Percentiles rank a stretch among this genome's conserved stretches.
Evolutionary conservation across 2,329 filamentous ascomycete species (phyloP).

Genomic region (Sporothrix luriei): DNA sequence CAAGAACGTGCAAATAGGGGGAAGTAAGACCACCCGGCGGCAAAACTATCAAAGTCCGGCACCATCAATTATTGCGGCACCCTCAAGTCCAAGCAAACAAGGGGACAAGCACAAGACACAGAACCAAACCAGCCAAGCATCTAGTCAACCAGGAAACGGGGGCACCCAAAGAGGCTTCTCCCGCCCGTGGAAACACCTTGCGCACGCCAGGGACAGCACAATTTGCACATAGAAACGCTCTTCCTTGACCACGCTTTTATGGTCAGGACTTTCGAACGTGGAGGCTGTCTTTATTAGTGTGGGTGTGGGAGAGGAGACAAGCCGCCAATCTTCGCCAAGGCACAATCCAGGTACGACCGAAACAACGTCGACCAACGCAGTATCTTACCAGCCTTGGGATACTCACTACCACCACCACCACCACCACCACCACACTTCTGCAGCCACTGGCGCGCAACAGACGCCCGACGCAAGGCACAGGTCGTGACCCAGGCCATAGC

Average conservation of each 20-base stretch:
- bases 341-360: conserved; percentile 15
- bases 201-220: conserved; percentile 10
- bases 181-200: not conserved
- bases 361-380: not conserved
- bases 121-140: not conserved
- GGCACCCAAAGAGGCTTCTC: not conserved
- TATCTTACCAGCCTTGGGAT: not conserved
- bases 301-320: not conserved
- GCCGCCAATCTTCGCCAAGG: conserved; percentile 5
- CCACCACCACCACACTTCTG: conserved; percentile 5
- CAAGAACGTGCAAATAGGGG: not conserved
- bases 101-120: not conserved
- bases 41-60: not conserved
- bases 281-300: conserved; percentile 2
- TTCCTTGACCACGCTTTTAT: conserved; percentile 4
- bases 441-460: not conserved
- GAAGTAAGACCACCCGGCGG: not conserved
- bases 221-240: not conserved
- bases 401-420: not conserved
- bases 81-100: not conserved
- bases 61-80: not conserved
- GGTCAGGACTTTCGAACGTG: not conserved
- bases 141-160: not conserved
- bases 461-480: conserved; percentile 9
- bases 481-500: not conserved